These are phyloP conservation scores for Hevea brasiliensis DNA, from an alignment of 345 rosid genomes.

Conservation along the genomic window DNA sequence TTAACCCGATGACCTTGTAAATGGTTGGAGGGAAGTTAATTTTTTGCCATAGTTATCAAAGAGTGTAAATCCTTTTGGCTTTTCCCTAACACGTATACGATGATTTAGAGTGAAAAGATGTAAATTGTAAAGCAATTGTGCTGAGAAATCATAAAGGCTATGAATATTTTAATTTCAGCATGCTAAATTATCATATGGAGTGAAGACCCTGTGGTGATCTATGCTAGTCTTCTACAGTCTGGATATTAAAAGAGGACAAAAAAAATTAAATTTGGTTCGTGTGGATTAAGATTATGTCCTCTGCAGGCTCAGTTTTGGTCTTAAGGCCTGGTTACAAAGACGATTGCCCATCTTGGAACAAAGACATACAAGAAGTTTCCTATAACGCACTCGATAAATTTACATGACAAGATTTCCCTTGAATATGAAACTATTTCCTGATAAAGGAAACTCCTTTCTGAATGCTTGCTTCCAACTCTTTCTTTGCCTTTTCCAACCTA, in stretches of 20 bases:
- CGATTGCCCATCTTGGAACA: background rate
- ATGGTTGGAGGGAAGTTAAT: background rate
- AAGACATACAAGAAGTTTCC: background rate
- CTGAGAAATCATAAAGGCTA: background rate
- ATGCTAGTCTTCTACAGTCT: too few species aligned
- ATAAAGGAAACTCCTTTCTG: slow-evolving; percentile 71
- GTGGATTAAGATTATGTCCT: too few species aligned
- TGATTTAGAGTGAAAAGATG: background rate
- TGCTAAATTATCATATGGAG: background rate
- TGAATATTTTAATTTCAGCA: background rate
- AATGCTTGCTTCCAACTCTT: slow-evolving; percentile 79
- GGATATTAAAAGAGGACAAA: too few species aligned
- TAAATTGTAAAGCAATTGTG: background rate
- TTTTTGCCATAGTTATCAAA: background rate
- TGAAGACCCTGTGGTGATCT: too few species aligned
- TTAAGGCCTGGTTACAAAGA: slow-evolving; percentile 4
- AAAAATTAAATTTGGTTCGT: too few species aligned
- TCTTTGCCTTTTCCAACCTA: slow-evolving; percentile 82
- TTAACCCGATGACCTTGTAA: slow-evolving; percentile 64
- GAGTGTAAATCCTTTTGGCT: background rate
- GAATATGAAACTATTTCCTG: slow-evolving; percentile 38
- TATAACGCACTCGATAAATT: background rate
- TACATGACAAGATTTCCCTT: background rate
- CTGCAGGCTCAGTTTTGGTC: too few species aligned
- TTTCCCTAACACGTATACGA: too few species aligned